These are phyloP conservation scores for Glutinoglossum americanum DNA, from an alignment of 495 filamentous ascomycete genomes.

Conservation along the genomic window DNA sequence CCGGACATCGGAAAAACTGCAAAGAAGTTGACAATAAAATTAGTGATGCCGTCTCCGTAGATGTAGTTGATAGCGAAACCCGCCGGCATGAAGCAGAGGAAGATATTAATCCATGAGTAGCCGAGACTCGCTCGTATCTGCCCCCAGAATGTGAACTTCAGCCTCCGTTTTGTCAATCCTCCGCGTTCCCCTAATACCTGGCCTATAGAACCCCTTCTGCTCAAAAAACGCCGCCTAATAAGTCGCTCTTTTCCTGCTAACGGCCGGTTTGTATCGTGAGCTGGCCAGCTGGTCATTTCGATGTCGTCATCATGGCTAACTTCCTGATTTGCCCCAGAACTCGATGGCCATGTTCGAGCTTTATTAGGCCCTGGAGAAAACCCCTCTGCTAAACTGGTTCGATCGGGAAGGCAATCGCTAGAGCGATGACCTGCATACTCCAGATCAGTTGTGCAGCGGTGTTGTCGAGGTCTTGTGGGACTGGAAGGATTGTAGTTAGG, in stretches of 20 bases:
- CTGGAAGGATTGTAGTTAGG: not conserved
- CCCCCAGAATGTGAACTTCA: conserved; percentile 30
- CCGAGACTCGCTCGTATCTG: conserved; percentile 53
- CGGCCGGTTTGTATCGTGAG: not conserved
- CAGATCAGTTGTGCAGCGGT: not conserved
- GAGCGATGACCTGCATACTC: not conserved
- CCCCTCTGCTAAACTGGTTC: too few species aligned
- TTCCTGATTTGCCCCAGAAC: not conserved
- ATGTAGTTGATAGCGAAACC: conserved; percentile 53
- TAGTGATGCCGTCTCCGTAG: conserved; percentile 4
- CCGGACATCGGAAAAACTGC: too few species aligned
- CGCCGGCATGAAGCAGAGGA: conserved; percentile 53
- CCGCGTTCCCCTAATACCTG: not conserved
- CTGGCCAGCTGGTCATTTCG: not conserved
- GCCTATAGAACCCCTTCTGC: not conserved
- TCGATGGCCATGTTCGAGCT: not conserved
- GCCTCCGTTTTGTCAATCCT: not conserved
- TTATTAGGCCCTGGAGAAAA: not conserved
- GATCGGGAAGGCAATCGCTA: not conserved
- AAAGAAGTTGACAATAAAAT: conserved; percentile 77
- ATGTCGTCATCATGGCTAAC: not conserved
- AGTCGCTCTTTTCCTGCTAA: not conserved
- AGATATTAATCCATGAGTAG: conserved; percentile 64
- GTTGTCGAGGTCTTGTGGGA: not conserved
- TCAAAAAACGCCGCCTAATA: not conserved